A percentile compares a stretch with the other conserved stretches of the same genome.
These are phyloP conservation scores for Psilocybe sp. DNA, from an alignment of 768 basidiomycete species.

Conservation along the genomic window DNA sequence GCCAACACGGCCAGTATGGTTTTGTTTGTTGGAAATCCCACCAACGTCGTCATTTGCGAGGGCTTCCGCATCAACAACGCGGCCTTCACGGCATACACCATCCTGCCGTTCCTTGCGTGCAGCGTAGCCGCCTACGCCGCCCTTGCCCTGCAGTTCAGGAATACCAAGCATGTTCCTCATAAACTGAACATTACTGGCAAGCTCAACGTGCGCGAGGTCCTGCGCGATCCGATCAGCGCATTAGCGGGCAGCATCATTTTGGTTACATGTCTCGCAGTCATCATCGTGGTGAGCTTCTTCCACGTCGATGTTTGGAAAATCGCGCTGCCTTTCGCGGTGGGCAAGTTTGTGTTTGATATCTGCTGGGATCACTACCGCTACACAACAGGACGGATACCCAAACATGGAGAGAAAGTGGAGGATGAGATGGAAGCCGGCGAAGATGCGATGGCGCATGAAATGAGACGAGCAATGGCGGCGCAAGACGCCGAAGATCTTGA, in stretches of 20 bases:
- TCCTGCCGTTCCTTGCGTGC: constrained; percentile 76
- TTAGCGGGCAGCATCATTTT: constrained; percentile 70
- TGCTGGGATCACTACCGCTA: constrained; percentile 54
- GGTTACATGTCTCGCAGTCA: constrained; percentile 61
- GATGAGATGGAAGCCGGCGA: constrained; percentile 14
- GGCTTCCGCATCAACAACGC: constrained; percentile 78
- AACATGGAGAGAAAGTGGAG: constrained; percentile 8
- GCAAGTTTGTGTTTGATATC: constrained; percentile 70
- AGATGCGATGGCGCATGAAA: constrained; percentile 23
- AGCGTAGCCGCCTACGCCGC: constrained; percentile 57
- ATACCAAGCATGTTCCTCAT: constrained; percentile 51
- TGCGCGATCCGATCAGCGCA: constrained; percentile 75
- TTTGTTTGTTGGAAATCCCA: constrained; percentile 86
- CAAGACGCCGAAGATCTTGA: constrained; percentile 11
- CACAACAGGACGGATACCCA: constrained; percentile 17
- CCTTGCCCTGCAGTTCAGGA: constrained; percentile 59
- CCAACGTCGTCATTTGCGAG: constrained; percentile 90
- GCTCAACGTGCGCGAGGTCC: constrained; percentile 53
- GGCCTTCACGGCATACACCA: constrained; percentile 79
- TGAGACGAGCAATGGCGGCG: constrained; percentile 26
- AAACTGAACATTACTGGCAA: constrained; percentile 32
- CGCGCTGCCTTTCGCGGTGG: constrained; percentile 72
- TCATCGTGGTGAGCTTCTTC: constrained; percentile 75
- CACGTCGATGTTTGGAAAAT: constrained; percentile 83
- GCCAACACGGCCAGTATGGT: constrained; percentile 79